Base-by-base conservation (phyloP, 495 filamentous ascomycete species). In the Trypethelium eluteriae region DNA sequence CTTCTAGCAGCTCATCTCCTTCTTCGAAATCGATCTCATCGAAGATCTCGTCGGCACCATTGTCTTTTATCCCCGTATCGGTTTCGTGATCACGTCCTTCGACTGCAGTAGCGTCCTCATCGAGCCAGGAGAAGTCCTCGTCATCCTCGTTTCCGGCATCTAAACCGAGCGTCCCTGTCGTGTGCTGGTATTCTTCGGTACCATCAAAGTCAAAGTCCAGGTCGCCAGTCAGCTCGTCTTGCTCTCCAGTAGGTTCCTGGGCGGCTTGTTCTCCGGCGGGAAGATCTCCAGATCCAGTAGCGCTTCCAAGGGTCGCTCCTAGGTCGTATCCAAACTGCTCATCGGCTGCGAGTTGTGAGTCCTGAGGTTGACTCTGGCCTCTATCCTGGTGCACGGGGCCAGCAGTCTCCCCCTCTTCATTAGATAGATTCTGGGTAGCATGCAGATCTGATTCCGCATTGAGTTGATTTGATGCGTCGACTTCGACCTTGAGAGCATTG, bases 351-450 rank as follows among this genome's bases (percentile, higher is more conserved):
- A 25, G 41, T 4, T 10, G 35, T 3, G 11, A 32, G 11, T 18
- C 44, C 3, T 18, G 4, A 46, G 38, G 36, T 44, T 18, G 32
- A n/a, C 10, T n/a, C 38, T 44, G 2, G 16, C 44, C 35, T 12
- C 36, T 9, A 4, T 47, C 14, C 34, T 34, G n/a, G 25, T 63
- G 36, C 16, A n/a, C 25, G 32, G 39, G 18, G 38, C 39, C 46
- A 38, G 34, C 63, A 18, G 32, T 64, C 62, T 69, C 69, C 39
- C 72, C 70, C 14, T 72, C 63, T 41, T 73, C 70, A 65, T 61
- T 62, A 63, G 10, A n/a, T 50, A 36, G 71, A 50, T 73, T 66
- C 12, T 75, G 68, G 16, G 75, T 68, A 16, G 70, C 69, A 38
- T 65, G 9, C 50, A 69, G 50, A 61, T 61, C 67, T 49, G 70